Evolutionary conservation across 306 rosid species (phyloP).

Genomic region (Fragaria vesca): DNA sequence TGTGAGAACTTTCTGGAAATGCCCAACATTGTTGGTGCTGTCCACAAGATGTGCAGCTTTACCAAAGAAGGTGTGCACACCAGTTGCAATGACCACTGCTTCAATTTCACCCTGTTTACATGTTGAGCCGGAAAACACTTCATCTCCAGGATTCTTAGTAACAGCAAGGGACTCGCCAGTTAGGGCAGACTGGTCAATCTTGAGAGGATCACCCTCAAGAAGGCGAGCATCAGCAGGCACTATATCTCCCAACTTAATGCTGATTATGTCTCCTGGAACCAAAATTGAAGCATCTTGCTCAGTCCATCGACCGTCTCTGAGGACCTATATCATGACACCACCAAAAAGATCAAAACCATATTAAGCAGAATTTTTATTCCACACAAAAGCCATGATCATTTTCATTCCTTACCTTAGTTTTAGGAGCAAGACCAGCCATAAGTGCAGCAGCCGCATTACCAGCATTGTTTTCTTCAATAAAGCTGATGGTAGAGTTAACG

Average conservation of each 20-base stretch:
- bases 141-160: constrained; percentile 88
- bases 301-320: constrained; percentile 88
- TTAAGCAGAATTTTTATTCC: not conserved
- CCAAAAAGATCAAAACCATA: constrained; percentile 26
- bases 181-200: constrained; percentile 96
- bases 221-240: constrained; percentile 99
- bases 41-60: constrained; percentile 98
- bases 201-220: constrained; percentile 96
- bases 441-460: constrained; percentile 99
- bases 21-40: constrained; percentile 98
- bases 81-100: constrained; percentile 97
- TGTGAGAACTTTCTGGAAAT: constrained; percentile 97
- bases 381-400: constrained; percentile 5
- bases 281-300: constrained; percentile 96
- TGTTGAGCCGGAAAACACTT: constrained; percentile 96
- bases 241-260: constrained; percentile 94
- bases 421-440: constrained; percentile 99
- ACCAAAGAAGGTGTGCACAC: constrained; percentile 98
- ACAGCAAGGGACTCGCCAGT: constrained; percentile 98
- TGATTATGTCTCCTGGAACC: constrained; percentile 95
- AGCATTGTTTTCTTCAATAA: constrained; percentile 92
- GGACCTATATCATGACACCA: constrained; percentile 51
- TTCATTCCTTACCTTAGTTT: constrained; percentile 66
- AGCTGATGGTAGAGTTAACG: constrained; percentile 95
- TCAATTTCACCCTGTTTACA: constrained; percentile 98